A percentile compares a stretch with the other conserved stretches of the same genome.
phyloP scores from a whole-genome alignment of 805 yeast species.

The Komagataella kurtzmanii region DNA sequence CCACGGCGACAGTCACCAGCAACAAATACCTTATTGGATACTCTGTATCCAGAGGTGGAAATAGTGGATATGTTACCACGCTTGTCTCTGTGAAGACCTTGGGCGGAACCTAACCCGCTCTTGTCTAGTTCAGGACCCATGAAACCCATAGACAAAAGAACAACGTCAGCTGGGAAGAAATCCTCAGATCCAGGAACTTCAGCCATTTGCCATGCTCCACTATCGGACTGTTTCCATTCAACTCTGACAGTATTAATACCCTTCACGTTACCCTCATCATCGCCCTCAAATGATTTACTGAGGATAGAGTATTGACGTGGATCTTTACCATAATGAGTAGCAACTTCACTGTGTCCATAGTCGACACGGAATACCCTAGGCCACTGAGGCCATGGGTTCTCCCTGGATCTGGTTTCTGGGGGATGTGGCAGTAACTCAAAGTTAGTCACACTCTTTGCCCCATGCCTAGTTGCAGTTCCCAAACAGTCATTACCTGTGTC shows the following conservation, averaged over 20 bases:
- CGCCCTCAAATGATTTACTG: constrained; percentile 91
- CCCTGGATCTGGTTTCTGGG: constrained; percentile 72
- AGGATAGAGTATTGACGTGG: constrained; percentile 94
- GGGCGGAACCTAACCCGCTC: neutral
- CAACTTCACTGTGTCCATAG: constrained; percentile 93
- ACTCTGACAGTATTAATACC: constrained; percentile 95
- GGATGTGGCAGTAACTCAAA: constrained; percentile 93
- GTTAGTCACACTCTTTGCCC: constrained; percentile 87
- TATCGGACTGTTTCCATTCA: constrained; percentile 92
- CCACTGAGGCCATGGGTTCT: constrained; percentile 99
- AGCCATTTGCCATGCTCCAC: constrained; percentile 98
- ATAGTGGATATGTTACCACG: constrained; percentile 75
- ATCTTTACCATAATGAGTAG: constrained; percentile 90
- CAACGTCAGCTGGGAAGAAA: constrained; percentile 88
- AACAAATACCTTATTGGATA: constrained; percentile 57
- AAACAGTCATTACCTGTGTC: constrained; percentile 99
- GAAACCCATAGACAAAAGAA: constrained; percentile 92
- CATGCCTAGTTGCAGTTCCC: constrained; percentile 95
- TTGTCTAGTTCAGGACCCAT: constrained; percentile 89
- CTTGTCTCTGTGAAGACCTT: constrained; percentile 40
- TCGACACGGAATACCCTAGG: constrained; percentile 96
- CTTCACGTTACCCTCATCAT: constrained; percentile 87
- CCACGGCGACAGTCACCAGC: constrained; percentile 99
- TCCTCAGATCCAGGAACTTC: constrained; percentile 94
- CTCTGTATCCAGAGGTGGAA: constrained; percentile 52